phyloP scores from a whole-genome alignment of 179 eudicot genomes.

The Silene vulgaris region DNA sequence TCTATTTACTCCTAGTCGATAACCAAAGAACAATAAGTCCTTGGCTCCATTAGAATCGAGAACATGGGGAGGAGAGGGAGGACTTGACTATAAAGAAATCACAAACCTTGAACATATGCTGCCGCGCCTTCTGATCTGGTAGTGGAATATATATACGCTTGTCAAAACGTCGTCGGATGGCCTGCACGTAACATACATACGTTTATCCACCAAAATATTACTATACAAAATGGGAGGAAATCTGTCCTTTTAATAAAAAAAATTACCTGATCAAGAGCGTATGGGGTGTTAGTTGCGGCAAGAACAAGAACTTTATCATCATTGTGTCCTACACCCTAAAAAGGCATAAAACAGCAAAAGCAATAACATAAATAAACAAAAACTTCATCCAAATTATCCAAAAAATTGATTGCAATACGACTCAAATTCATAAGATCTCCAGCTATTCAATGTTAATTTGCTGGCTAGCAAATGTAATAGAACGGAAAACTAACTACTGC shows the following conservation, averaged over 20 bases:
- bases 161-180: constrained; percentile 90
- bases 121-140: constrained; percentile 94
- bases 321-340: constrained; percentile 89
- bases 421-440: not conserved
- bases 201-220: not conserved
- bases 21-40: not conserved
- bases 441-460: not conserved
- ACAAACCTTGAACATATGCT: constrained; percentile 89
- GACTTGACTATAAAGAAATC: not conserved
- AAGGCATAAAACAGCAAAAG: constrained; percentile 9
- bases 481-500: not conserved
- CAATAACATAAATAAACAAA: constrained; percentile 8
- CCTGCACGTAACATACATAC: constrained; percentile 40
- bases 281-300: constrained; percentile 97
- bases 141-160: constrained; percentile 97
- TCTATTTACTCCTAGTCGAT: too few species aligned
- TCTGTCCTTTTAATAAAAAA: not conserved
- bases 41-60: too few species aligned
- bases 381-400: not conserved
- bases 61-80: too few species aligned
- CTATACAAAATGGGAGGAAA: not conserved
- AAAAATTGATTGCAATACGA: not conserved
- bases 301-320: constrained; percentile 98
- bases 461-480: not conserved
- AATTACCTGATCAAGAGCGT: constrained; percentile 88